Evolutionary conservation across 352 stramenopile genomes (phyloP).

Genomic region (Phytopythium vexans): DNA sequence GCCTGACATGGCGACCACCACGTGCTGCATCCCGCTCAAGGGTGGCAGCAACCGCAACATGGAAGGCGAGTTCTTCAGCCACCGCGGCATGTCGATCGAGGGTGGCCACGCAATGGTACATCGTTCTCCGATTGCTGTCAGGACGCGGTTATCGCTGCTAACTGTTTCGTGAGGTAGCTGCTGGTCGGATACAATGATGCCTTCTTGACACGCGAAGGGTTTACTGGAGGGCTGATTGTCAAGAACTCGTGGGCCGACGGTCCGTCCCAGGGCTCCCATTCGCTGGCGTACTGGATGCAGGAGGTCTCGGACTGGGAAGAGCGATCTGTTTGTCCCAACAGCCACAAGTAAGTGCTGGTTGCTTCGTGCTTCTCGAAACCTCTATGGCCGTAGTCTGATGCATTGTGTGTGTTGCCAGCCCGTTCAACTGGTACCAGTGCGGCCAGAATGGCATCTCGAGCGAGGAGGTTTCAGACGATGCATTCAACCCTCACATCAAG

Average conservation of each 20-base stretch:
- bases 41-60: conserved; percentile 75
- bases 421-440: conserved; percentile 83
- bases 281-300: conserved; percentile 79
- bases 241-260: conserved; percentile 78
- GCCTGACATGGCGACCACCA: conserved; percentile 68
- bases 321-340: conserved; percentile 74
- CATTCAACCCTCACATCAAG: conserved; percentile 13
- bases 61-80: conserved; percentile 82
- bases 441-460: conserved; percentile 54
- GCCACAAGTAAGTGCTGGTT: conserved; percentile 52
- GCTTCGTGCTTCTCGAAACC: background rate
- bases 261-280: conserved; percentile 63
- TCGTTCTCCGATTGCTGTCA: background rate
- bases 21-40: conserved; percentile 73
- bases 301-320: conserved; percentile 82
- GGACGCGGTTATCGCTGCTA: background rate
- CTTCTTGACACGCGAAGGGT: conserved; percentile 69
- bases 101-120: conserved; percentile 75
- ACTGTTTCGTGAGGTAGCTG: conserved; percentile 28
- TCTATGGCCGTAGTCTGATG: background rate
- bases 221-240: conserved; percentile 70
- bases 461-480: conserved; percentile 19
- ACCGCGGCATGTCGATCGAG: conserved; percentile 78
- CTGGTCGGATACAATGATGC: conserved; percentile 79
- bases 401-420: conserved; percentile 23